Evolutionary conservation across 371 early-diverging fungal species (phyloP).

Genomic region (Conidiobolus incongruus): DNA sequence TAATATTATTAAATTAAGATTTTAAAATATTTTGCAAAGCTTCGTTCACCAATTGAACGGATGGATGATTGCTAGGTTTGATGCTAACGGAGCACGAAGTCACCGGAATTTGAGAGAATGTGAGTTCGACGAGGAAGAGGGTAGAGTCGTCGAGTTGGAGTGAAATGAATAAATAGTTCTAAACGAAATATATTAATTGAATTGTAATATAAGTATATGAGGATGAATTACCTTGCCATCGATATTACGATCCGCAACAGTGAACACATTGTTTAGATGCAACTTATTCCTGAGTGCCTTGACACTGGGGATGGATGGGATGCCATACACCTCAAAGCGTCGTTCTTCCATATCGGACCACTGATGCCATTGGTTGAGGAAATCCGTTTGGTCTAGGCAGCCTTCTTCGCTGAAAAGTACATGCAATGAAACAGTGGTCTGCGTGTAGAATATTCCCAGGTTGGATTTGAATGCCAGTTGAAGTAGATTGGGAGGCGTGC

Average conservation of each 20-base stretch:
- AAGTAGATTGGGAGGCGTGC: not conserved
- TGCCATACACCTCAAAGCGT: not conserved
- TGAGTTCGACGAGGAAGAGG: not conserved
- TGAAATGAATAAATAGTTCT: constrained; percentile 2
- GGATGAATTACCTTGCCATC: not conserved
- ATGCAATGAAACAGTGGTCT: not conserved
- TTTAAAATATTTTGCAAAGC: too few species aligned
- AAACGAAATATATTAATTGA: not conserved
- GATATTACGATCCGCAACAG: constrained; percentile 2
- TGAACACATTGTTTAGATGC: constrained; percentile 2
- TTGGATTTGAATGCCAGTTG: constrained; percentile 2
- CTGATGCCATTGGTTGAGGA: not conserved
- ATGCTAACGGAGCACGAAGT: too few species aligned
- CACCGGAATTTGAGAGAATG: not conserved
- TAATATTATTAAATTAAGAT: too few species aligned
- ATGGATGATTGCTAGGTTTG: not conserved
- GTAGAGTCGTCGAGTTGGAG: not conserved
- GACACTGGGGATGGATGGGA: not conserved
- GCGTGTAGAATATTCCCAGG: constrained; percentile 1
- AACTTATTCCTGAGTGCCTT: not conserved
- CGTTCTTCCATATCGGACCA: not conserved
- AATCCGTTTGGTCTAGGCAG: not conserved
- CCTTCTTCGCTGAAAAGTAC: not conserved
- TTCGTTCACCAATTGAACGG: constrained; percentile 1
- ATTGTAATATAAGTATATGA: not conserved